A percentile compares a stretch with the other conserved stretches of the same genome.
phyloP scores from a whole-genome alignment of 495 filamentous ascomycete species.

The Jackrogersella minutella region DNA sequence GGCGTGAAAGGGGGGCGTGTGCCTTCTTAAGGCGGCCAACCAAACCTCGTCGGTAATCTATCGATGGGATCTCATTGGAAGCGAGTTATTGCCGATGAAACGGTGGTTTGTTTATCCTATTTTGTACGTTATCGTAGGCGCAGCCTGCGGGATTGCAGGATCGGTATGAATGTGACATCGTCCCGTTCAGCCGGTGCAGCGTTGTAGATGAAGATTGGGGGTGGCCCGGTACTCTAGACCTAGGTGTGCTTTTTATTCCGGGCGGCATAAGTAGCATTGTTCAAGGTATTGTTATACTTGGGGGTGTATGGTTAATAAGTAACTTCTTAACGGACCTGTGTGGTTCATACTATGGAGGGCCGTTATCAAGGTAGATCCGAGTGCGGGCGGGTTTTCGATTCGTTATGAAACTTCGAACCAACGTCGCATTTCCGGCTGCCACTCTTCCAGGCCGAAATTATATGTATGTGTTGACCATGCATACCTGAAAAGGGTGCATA shows the following conservation, averaged over 20 bases:
- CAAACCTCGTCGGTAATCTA: constrained; percentile 20
- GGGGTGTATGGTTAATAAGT: constrained; percentile 23
- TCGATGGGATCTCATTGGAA: constrained; percentile 28
- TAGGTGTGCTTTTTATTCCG: constrained; percentile 32
- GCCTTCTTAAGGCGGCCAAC: constrained; percentile 31
- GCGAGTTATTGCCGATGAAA: constrained; percentile 33
- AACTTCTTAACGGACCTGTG: constrained; percentile 9
- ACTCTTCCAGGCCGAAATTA: constrained; percentile 17
- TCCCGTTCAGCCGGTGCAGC: constrained; percentile 31
- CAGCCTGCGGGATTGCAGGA: constrained; percentile 38
- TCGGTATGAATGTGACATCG: constrained; percentile 38
- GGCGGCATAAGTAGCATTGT: constrained; percentile 1
- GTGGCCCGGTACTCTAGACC: constrained; percentile 26
- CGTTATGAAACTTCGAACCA: constrained; percentile 24
- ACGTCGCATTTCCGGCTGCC: constrained; percentile 28
- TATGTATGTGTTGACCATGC: constrained; percentile 7
- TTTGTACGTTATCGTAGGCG: constrained; percentile 24
- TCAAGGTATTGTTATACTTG: constrained; percentile 2
- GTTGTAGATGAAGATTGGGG: constrained; percentile 3
- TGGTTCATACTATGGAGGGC: background rate
- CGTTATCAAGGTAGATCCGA: constrained; percentile 28
- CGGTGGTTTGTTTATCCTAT: constrained; percentile 30
- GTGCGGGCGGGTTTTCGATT: constrained; percentile 30
- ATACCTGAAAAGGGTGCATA: constrained; percentile 16
- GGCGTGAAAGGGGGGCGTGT: constrained; percentile 12